Evolutionary conservation across 78 protist species (phyloP).

Genomic region (Parvularia atlantis): DNA sequence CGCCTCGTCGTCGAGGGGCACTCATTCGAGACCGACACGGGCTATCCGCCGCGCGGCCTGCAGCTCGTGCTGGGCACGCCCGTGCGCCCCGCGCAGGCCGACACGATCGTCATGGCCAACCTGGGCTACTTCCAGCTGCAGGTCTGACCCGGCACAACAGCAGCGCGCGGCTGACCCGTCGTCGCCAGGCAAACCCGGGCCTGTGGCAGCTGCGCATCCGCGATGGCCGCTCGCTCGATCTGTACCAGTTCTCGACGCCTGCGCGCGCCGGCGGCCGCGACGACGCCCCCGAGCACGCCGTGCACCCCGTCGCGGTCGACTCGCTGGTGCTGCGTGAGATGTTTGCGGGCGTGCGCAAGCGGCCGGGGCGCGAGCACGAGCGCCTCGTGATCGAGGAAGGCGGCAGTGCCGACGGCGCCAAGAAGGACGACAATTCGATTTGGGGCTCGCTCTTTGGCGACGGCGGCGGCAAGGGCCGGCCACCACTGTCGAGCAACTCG

Average conservation of each 20-base stretch:
- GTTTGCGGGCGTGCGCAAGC: not conserved
- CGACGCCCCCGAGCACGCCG: not conserved
- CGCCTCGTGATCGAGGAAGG: not conserved
- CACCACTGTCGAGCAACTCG: constrained; percentile 29
- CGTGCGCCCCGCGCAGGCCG: not conserved
- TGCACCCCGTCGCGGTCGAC: not conserved
- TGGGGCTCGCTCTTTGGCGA: not conserved
- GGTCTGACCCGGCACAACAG: constrained; percentile 63
- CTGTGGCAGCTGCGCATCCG: no score
- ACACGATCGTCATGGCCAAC: constrained; percentile 50
- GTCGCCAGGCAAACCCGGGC: no score
- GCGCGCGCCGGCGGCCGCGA: no score
- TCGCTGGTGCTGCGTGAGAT: not conserved
- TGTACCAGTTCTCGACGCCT: no score
- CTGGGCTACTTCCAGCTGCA: constrained; percentile 79
- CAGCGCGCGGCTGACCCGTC: not conserved
- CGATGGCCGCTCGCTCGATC: no score
- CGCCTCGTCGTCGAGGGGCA: not conserved
- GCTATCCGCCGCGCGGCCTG: constrained; percentile 36
- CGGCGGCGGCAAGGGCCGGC: not conserved
- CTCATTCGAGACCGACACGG: not conserved
- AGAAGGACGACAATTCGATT: not conserved
- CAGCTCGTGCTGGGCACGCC: constrained; percentile 14
- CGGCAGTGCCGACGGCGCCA: not conserved
- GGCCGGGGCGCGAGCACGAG: not conserved